Evolutionary conservation across 345 rosid species (phyloP).

Genomic region (Camelina hispida): DNA sequence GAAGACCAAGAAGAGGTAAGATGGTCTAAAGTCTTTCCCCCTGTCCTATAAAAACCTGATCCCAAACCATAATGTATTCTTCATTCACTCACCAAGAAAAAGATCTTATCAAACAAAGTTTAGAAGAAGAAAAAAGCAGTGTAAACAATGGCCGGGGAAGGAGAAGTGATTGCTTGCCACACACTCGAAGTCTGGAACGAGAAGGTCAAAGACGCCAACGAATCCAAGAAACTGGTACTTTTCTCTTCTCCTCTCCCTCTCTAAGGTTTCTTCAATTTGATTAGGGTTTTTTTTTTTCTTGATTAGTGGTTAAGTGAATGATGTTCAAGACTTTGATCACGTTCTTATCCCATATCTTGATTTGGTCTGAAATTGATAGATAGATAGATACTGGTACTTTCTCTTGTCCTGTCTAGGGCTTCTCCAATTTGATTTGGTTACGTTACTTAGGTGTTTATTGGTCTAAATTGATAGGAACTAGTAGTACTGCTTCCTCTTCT

Average conservation of each 20-base stretch:
- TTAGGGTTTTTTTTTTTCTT: neutral
- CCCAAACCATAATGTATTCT: neutral
- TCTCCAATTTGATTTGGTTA: neutral
- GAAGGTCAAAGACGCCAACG: conserved; percentile 50
- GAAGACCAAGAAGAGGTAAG: neutral
- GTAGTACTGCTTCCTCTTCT: conserved; percentile 34
- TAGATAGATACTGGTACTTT: conserved; percentile 39
- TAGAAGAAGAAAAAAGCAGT: neutral
- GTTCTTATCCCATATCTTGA: neutral
- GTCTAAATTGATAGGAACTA: conserved; percentile 42
- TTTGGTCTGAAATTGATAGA: conserved; percentile 26
- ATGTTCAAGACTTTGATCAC: too few species aligned
- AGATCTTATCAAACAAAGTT: neutral
- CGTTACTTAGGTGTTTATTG: neutral
- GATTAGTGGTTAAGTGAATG: neutral
- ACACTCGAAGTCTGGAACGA: conserved; percentile 53
- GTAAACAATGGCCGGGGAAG: conserved; percentile 55
- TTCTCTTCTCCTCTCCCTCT: neutral
- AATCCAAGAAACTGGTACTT: conserved; percentile 55
- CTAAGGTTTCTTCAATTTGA: conserved; percentile 11
- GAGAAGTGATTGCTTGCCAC: conserved; percentile 68
- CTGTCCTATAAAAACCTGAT: neutral
- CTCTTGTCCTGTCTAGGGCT: neutral
- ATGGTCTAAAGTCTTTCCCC: neutral
- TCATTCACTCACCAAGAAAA: conserved; percentile 7